Percentiles rank a stretch among this genome's conserved stretches.
phyloP scores from a whole-genome alignment of 2,329 filamentous ascomycete genomes.

The Exophiala aquamarina region DNA sequence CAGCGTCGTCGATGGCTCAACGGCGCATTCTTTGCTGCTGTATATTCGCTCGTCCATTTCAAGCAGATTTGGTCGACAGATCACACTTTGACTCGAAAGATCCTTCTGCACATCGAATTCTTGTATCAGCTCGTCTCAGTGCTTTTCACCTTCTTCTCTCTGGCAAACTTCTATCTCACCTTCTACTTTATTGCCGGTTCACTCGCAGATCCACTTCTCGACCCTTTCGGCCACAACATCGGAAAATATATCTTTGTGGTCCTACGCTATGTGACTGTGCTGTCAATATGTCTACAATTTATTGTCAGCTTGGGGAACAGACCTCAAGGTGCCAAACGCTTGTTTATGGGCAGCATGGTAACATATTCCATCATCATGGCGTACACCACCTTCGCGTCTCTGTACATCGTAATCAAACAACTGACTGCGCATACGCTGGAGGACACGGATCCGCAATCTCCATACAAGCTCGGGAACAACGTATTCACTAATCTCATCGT shows the following conservation, averaged over 20 bases:
- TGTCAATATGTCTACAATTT: slow-evolving; percentile 92
- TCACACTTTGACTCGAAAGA: slow-evolving; percentile 83
- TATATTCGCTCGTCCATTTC: slow-evolving; percentile 95
- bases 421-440: slow-evolving; percentile 55
- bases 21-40: slow-evolving; percentile 96
- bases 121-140: slow-evolving; percentile 91
- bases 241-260: slow-evolving; percentile 83
- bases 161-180: slow-evolving; percentile 98
- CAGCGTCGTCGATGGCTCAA: slow-evolving; percentile 97
- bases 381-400: slow-evolving; percentile 84
- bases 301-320: slow-evolving; percentile 95
- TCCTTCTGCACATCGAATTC: slow-evolving; percentile 91
- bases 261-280: slow-evolving; percentile 78
- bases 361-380: slow-evolving; percentile 93
- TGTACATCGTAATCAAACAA: slow-evolving; percentile 88
- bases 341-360: slow-evolving; percentile 85
- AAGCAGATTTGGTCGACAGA: slow-evolving; percentile 91
- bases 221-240: slow-evolving; percentile 88
- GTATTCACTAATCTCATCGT: slow-evolving; percentile 95
- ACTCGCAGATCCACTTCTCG: slow-evolving; percentile 72
- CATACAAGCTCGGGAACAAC: slow-evolving; percentile 72
- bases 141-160: slow-evolving; percentile 94
- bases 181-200: slow-evolving; percentile 98
- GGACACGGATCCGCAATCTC: slow-evolving; percentile 35
- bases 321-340: slow-evolving; percentile 87